Percentiles rank a stretch among this genome's conserved stretches.
Conservation (phyloP, 768 basidiomycete species). For the Hypholoma sublateritium region DNA sequence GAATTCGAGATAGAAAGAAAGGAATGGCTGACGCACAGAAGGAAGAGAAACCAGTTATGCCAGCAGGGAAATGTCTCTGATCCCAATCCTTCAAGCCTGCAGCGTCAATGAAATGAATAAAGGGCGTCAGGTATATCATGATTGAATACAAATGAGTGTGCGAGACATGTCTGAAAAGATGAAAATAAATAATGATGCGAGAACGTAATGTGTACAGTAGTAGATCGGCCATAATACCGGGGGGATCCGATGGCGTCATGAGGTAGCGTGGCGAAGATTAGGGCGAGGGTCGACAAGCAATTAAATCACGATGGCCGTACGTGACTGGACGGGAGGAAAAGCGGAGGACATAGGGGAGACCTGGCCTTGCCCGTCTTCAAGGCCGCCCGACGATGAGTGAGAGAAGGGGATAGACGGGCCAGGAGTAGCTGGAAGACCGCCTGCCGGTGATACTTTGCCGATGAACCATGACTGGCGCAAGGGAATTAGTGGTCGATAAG, state of each 20-base stretch:
- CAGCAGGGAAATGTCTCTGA: background rate
- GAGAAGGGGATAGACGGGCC: constrained; percentile 35
- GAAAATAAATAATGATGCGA: constrained; percentile 15
- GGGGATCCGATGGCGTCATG: background rate
- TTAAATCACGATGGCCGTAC: constrained; percentile 26
- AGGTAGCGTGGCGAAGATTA: background rate
- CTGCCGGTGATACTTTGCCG: constrained; percentile 70
- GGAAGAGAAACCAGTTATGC: background rate
- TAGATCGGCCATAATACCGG: background rate
- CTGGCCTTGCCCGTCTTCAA: constrained; percentile 49
- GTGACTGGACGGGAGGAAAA: constrained; percentile 57
- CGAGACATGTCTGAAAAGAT: constrained; percentile 14
- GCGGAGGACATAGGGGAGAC: constrained; percentile 84
- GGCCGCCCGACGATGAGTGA: constrained; percentile 20
- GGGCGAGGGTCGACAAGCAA: background rate
- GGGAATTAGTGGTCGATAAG: constrained; percentile 9
- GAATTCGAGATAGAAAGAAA: constrained; percentile 5
- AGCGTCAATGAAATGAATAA: constrained; percentile 10
- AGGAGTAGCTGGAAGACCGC: constrained; percentile 46
- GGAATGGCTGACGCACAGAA: constrained; percentile 8
- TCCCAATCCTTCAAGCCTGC: constrained; percentile 5
- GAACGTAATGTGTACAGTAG: constrained; percentile 12
- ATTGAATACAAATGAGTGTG: constrained; percentile 20
- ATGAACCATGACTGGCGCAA: constrained; percentile 84
- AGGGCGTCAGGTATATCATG: constrained; percentile 15